These are phyloP conservation scores for Calonectria multiphialidica DNA, from an alignment of 2,329 filamentous ascomycete species.

Conservation along the genomic window DNA sequence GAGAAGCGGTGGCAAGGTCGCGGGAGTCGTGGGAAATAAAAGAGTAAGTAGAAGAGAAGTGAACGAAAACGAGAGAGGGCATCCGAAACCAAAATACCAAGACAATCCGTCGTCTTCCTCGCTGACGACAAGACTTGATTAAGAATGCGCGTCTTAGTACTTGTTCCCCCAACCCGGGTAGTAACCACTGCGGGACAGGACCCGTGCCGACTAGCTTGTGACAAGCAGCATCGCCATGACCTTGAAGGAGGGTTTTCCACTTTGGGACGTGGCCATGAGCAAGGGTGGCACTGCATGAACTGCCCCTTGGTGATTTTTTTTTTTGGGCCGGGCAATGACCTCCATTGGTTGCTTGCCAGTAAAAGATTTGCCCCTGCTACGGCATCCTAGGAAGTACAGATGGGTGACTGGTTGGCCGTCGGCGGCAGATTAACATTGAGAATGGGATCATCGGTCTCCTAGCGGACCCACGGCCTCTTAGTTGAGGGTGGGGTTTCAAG, in stretches of 20 bases:
- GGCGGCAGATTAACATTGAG: slow-evolving; percentile 24
- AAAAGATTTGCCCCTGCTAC: slow-evolving; percentile 13
- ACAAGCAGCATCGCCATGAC: slow-evolving; percentile 14
- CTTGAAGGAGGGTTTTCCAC: slow-evolving; percentile 16
- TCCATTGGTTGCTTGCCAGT: slow-evolving; percentile 12
- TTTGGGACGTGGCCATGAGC: slow-evolving; percentile 13
- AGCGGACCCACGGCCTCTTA: slow-evolving; percentile 16
- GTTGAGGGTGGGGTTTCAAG: not conserved
- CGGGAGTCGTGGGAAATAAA: slow-evolving; percentile 8
- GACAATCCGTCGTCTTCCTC: not conserved
- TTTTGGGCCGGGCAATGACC: slow-evolving; percentile 9
- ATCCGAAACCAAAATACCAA: not conserved
- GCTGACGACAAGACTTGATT: slow-evolving; percentile 16
- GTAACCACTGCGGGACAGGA: slow-evolving; percentile 9
- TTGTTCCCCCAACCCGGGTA: slow-evolving; percentile 14
- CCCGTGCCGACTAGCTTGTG: slow-evolving; percentile 18
- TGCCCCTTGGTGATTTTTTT: not conserved
- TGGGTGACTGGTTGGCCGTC: slow-evolving; percentile 4
- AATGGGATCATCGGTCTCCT: slow-evolving; percentile 26
- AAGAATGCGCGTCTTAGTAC: slow-evolving; percentile 16
- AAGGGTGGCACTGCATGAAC: slow-evolving; percentile 17
- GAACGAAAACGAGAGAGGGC: not conserved
- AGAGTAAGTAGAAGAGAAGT: not conserved
- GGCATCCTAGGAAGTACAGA: slow-evolving; percentile 5
- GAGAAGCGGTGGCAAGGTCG: slow-evolving; percentile 6